These are phyloP conservation scores for Cicer cuneatum DNA, from an alignment of 306 rosid species.

Conservation along the genomic window DNA sequence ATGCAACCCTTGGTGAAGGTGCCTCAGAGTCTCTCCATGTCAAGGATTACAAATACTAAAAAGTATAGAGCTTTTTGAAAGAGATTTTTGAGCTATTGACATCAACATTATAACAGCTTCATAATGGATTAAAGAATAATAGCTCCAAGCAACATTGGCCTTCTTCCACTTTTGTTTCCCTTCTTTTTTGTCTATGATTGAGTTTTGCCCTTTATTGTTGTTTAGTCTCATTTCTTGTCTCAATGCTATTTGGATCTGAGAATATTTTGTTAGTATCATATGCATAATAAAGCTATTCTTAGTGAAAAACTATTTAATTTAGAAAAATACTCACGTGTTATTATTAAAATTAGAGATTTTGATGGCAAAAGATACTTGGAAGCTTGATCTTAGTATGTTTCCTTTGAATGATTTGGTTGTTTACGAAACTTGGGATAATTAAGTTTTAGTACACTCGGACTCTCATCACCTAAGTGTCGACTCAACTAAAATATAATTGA, in stretches of 20 bases:
- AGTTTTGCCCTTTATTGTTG: conserved; percentile 13
- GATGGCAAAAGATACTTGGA: background rate
- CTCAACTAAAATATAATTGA: too few species aligned
- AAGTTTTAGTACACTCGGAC: too few species aligned
- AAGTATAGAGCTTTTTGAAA: background rate
- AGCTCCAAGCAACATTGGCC: conserved; percentile 32
- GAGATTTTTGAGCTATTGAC: background rate
- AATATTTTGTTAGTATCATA: background rate
- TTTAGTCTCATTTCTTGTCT: conserved; percentile 16
- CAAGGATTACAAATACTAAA: conserved; percentile 20
- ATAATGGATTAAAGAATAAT: conserved; percentile 28
- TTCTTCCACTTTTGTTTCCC: background rate
- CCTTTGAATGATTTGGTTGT: too few species aligned
- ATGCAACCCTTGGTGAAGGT: background rate
- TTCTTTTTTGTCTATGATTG: background rate
- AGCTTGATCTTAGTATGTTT: too few species aligned
- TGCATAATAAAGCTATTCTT: too few species aligned
- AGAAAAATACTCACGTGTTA: background rate
- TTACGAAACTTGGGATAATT: too few species aligned
- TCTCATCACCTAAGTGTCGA: too few species aligned
- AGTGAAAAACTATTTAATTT: background rate
- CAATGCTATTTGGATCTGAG: conserved; percentile 29
- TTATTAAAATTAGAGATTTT: too few species aligned
- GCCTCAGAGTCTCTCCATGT: conserved; percentile 9
- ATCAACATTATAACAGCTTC: background rate